Evolutionary conservation across 169 alveolate species (phyloP).

Genomic region (Sarcocystis neurona): DNA sequence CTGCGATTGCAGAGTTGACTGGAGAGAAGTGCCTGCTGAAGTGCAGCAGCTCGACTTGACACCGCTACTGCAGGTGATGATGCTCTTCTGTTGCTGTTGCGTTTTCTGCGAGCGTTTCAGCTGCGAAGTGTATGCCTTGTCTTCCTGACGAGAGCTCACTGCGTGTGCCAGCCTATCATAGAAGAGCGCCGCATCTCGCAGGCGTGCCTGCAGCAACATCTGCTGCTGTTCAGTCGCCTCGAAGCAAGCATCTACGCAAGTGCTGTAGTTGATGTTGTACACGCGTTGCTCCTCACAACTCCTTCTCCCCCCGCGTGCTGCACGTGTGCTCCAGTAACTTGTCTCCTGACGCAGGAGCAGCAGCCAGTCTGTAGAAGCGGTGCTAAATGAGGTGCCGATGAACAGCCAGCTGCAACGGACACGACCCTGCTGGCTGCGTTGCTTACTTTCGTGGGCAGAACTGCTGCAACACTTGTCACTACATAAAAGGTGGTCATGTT

Average conservation of each 20-base stretch:
- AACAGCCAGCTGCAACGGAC: too few relatives aligned
- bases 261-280: not conserved
- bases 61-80: too few relatives aligned
- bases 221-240: slow-evolving; percentile 7
- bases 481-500: too few relatives aligned
- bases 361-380: slow-evolving; percentile 38
- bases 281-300: not conserved
- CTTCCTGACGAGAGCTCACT: not conserved
- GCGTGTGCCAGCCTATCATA: not conserved
- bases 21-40: too few relatives aligned
- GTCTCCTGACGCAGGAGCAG: not conserved
- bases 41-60: too few relatives aligned
- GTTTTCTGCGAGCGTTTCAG: too few relatives aligned
- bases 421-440: too few relatives aligned
- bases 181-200: not conserved
- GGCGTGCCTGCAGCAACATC: not conserved
- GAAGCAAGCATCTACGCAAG: slow-evolving; percentile 2
- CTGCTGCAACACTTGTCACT: too few relatives aligned
- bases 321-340: not conserved
- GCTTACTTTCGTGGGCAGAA: too few relatives aligned
- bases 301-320: not conserved
- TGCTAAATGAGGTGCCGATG: slow-evolving; percentile 26
- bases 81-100: too few relatives aligned
- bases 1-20: too few relatives aligned
- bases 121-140: too few relatives aligned